phyloP scores from a whole-genome alignment of 306 rosid species.

The Rubus idaeus region DNA sequence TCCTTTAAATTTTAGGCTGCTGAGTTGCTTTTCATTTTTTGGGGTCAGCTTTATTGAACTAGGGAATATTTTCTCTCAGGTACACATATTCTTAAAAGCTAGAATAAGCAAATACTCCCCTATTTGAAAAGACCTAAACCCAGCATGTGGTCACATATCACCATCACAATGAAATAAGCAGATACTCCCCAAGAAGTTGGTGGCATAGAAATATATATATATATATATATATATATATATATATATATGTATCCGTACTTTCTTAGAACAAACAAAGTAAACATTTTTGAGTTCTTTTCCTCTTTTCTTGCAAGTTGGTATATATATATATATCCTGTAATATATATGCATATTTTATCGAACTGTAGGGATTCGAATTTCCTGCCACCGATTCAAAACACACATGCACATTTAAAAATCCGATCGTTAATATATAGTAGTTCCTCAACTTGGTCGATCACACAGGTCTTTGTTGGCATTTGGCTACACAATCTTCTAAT shows the following conservation, averaged over 20 bases:
- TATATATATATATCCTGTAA: neutral
- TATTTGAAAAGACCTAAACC: neutral
- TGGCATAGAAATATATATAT: too few species aligned
- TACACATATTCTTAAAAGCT: too few species aligned
- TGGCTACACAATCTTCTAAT: neutral
- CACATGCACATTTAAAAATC: neutral
- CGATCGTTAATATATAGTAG: neutral
- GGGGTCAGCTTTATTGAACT: too few species aligned
- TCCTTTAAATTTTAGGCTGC: too few species aligned
- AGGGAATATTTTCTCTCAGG: too few species aligned
- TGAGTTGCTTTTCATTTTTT: too few species aligned
- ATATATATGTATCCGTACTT: neutral
- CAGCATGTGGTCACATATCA: neutral
- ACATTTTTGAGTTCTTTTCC: neutral
- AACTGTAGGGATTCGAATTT: conserved; percentile 1
- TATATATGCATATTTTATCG: too few species aligned
- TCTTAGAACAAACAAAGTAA: conserved; percentile 1
- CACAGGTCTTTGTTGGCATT: neutral
- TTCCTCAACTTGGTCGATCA: neutral
- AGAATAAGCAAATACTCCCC: too few species aligned
- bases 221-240: too few species aligned
- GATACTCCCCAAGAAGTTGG: too few species aligned
- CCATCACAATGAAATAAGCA: too few species aligned
- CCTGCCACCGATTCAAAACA: conserved; percentile 11
- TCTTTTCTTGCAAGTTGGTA: neutral